phyloP scores from a whole-genome alignment of 2,329 filamentous ascomycete species.

The Colletotrichum falcatum region DNA sequence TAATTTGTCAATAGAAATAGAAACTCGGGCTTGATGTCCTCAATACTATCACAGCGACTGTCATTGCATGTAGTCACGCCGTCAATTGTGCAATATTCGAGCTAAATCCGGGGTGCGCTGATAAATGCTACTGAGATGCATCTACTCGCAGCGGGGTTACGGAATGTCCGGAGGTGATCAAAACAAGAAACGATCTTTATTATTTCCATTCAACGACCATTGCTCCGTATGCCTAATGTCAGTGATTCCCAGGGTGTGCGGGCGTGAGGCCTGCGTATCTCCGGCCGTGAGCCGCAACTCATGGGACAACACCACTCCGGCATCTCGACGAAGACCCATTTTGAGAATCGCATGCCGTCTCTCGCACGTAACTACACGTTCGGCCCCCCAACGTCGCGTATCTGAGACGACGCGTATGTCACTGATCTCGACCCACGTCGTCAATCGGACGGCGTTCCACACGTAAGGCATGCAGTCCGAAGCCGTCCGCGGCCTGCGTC shows the following conservation, averaged over 20 bases:
- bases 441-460: no score
- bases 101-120: not conserved
- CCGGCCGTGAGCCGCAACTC: no score
- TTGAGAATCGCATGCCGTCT: slow-evolving; percentile 7
- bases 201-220: not conserved
- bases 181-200: no score
- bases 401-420: no score
- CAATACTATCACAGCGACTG: not conserved
- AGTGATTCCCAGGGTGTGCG: not conserved
- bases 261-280: not conserved
- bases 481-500: slow-evolving; percentile 20
- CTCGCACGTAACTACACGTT: no score
- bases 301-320: not conserved
- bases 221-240: not conserved
- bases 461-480: slow-evolving; percentile 25
- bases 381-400: no score
- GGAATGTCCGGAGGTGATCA: no score
- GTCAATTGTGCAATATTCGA: slow-evolving; percentile 14
- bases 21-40: not conserved
- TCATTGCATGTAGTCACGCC: no score
- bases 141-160: no score
- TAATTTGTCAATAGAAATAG: not conserved
- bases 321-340: not conserved
- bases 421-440: no score
- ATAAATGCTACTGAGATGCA: no score